Conservation (phyloP, 2,329 filamentous ascomycete species). For the Penicillium vulpinum region DNA sequence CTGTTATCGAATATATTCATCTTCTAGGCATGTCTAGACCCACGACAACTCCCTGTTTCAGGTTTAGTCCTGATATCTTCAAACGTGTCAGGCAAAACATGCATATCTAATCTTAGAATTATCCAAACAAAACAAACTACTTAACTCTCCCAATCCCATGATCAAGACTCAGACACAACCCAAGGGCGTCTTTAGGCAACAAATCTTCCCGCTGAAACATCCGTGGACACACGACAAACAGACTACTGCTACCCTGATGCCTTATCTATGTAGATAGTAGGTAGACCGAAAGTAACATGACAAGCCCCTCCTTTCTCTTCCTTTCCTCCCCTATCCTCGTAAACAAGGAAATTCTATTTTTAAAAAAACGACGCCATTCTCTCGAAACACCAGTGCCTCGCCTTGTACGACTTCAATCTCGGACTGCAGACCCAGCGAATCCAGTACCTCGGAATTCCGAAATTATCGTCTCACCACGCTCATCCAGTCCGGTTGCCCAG, state of each 20-base stretch:
- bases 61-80: neutral
- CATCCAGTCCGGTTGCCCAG: slow-evolving; percentile 6
- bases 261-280: neutral
- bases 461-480: slow-evolving; percentile 12
- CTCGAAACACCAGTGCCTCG: slow-evolving; percentile 5
- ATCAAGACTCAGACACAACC: neutral
- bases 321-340: neutral
- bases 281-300: neutral
- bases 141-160: neutral
- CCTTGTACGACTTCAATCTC: slow-evolving; percentile 8
- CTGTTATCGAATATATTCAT: neutral
- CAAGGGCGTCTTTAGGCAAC: neutral
- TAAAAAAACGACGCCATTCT: neutral
- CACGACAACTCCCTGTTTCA: slow-evolving; percentile 6
- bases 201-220: slow-evolving; percentile 8
- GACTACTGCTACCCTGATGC: neutral
- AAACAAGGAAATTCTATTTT: neutral
- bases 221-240: neutral
- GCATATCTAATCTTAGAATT: neutral
- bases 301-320: neutral
- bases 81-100: slow-evolving; percentile 6
- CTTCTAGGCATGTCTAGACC: neutral
- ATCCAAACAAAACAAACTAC: neutral
- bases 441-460: slow-evolving; percentile 17
- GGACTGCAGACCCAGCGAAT: slow-evolving; percentile 13